Conservation (phyloP, 2,329 filamentous ascomycete genomes). For the Lecanoromycetidae sp. region DNA sequence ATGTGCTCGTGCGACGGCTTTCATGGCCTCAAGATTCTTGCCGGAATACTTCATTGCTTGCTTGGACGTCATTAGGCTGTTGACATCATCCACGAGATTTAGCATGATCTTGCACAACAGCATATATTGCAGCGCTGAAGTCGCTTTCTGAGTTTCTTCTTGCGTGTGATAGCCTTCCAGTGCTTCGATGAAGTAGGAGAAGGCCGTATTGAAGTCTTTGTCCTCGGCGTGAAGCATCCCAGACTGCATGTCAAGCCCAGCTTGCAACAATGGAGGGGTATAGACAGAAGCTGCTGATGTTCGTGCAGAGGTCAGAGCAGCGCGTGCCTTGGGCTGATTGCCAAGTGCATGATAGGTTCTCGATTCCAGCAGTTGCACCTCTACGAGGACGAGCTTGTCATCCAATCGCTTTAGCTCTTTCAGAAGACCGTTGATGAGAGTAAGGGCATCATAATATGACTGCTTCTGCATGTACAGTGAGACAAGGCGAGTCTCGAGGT, state of each 20-base stretch:
- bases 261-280: conserved; percentile 87
- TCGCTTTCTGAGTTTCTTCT: conserved; percentile 79
- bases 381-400: conserved; percentile 94
- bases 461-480: conserved; percentile 93
- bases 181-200: conserved; percentile 98
- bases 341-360: conserved; percentile 94
- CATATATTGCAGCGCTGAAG: conserved; percentile 98
- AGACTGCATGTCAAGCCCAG: conserved; percentile 96
- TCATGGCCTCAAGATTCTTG: conserved; percentile 96
- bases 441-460: conserved; percentile 92
- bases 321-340: conserved; percentile 90
- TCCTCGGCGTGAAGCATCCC: conserved; percentile 98
- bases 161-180: conserved; percentile 92
- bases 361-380: conserved; percentile 94
- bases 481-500: conserved; percentile 91
- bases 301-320: conserved; percentile 83
- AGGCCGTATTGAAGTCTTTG: conserved; percentile 97
- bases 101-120: conserved; percentile 99
- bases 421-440: conserved; percentile 89
- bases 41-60: conserved; percentile 93
- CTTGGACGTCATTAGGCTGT: conserved; percentile 86
- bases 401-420: conserved; percentile 96
- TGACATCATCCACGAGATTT: conserved; percentile 92
- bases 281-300: conserved; percentile 96
- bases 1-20: conserved; percentile 91